A percentile compares a stretch with the other conserved stretches of the same genome.
These are phyloP conservation scores for Kockiozyma suomiensis DNA, from an alignment of 805 yeast genomes.

Conservation along the genomic window DNA sequence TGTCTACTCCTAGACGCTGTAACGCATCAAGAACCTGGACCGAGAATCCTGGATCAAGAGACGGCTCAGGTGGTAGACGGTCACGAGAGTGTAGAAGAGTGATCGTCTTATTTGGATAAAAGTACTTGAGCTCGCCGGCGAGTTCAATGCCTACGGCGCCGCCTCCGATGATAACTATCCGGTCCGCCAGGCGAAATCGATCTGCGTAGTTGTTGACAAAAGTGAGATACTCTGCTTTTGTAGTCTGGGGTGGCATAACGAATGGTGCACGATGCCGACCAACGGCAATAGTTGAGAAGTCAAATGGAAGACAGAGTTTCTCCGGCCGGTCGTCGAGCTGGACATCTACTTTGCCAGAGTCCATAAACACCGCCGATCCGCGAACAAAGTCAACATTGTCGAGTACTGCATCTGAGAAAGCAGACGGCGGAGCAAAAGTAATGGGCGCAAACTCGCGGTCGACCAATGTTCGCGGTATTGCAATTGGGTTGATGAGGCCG, in stretches of 20 bases:
- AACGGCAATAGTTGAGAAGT: conserved; percentile 16
- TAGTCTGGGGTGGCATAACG: conserved; percentile 11
- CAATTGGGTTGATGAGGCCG: conserved; percentile 18
- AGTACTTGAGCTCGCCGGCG: conserved; percentile 51
- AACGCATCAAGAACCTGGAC: conserved; percentile 2
- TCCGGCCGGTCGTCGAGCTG: neutral
- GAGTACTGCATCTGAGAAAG: conserved; percentile 10
- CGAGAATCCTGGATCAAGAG: conserved; percentile 1
- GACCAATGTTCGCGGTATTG: conserved; percentile 13
- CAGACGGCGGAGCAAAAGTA: conserved; percentile 13
- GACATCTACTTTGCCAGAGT: conserved; percentile 5
- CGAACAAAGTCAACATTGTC: conserved; percentile 19
- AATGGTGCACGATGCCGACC: conserved; percentile 15
- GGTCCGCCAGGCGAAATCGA: conserved; percentile 43
- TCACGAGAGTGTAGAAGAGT: conserved; percentile 32
- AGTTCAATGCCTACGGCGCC: conserved; percentile 58
- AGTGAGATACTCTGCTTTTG: conserved; percentile 6
- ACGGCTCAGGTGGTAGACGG: conserved; percentile 18
- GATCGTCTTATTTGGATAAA: conserved; percentile 45
- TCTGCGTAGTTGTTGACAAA: conserved; percentile 16
- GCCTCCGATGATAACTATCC: conserved; percentile 53
- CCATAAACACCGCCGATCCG: conserved; percentile 6
- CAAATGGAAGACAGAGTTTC: conserved; percentile 9
- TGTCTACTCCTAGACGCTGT: conserved; percentile 13
- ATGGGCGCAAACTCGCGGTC: conserved; percentile 9